These are phyloP conservation scores for Megacollybia platyphylla DNA, from an alignment of 1,284 basidiomycete species.

Conservation along the genomic window DNA sequence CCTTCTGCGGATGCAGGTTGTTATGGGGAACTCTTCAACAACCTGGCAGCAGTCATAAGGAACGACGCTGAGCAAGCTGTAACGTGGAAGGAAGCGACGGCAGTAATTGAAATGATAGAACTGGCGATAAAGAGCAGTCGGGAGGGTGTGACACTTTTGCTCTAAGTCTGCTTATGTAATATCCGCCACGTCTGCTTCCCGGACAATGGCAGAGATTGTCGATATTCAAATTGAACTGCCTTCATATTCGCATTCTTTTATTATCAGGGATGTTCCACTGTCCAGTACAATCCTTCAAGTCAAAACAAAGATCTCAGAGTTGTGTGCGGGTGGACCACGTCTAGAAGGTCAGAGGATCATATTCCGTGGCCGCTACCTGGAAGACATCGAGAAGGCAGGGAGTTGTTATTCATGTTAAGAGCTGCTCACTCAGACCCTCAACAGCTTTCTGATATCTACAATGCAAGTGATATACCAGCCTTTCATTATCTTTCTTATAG, in stretches of 20 bases:
- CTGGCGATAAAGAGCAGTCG: constrained; percentile 50
- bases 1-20: constrained; percentile 47
- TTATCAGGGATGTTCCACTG: constrained; percentile 30
- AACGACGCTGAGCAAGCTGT: constrained; percentile 40
- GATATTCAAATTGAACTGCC: constrained; percentile 58
- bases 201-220: constrained; percentile 25
- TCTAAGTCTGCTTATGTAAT: constrained; percentile 8
- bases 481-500: background rate
- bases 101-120: constrained; percentile 66
- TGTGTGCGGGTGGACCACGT: constrained; percentile 53
- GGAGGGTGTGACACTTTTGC: constrained; percentile 31
- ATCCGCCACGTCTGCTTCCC: background rate
- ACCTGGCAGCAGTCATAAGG: constrained; percentile 50
- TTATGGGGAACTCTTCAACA: constrained; percentile 52
- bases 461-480: background rate
- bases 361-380: constrained; percentile 56
- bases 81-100: constrained; percentile 58
- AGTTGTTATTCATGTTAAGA: constrained; percentile 4
- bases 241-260: constrained; percentile 56
- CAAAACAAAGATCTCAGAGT: constrained; percentile 48
- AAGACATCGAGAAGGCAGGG: constrained; percentile 40
- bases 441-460: constrained; percentile 2
- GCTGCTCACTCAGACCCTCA: constrained; percentile 9
- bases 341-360: constrained; percentile 63
- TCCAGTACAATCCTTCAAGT: constrained; percentile 44